Conservation (phyloP, 78 protist species). For the Polysphondylium violaceum region DNA sequence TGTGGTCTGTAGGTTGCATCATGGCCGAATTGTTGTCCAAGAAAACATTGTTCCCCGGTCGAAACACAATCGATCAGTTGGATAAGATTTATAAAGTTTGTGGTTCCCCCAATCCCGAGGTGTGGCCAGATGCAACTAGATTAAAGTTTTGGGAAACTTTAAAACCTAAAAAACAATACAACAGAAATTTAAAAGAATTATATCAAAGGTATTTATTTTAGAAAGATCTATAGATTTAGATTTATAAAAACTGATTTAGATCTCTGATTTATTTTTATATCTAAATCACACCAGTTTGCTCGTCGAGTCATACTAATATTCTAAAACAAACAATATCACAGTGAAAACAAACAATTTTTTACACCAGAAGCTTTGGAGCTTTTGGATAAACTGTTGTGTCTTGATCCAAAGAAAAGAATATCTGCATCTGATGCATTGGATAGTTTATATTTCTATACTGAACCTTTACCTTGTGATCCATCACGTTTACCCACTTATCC, state of each 20-base stretch:
- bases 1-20: conserved; percentile 92
- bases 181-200: conserved; percentile 26
- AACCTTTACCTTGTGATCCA: conserved; percentile 75
- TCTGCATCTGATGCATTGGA: conserved; percentile 82
- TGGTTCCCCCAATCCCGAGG: conserved; percentile 74
- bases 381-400: conserved; percentile 52
- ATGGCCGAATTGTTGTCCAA: conserved; percentile 78
- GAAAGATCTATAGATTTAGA: not conserved
- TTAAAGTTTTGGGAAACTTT: conserved; percentile 43
- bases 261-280: not conserved
- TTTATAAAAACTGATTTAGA: no score
- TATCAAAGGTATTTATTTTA: conserved; percentile 6
- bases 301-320: no score
- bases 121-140: conserved; percentile 56
- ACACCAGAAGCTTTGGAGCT: conserved; percentile 79
- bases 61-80: conserved; percentile 77
- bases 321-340: no score
- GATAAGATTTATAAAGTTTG: conserved; percentile 74
- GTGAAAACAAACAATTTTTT: conserved; percentile 24
- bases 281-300: no score
- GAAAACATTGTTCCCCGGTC: conserved; percentile 81
- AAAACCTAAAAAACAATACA: conserved; percentile 35
- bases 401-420: conserved; percentile 78
- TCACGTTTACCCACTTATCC: conserved; percentile 35
- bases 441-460: conserved; percentile 69